Conservation (phyloP, 202 grass and related monocot genomes). For the Bolboschoenoplectus hybrid region DNA sequence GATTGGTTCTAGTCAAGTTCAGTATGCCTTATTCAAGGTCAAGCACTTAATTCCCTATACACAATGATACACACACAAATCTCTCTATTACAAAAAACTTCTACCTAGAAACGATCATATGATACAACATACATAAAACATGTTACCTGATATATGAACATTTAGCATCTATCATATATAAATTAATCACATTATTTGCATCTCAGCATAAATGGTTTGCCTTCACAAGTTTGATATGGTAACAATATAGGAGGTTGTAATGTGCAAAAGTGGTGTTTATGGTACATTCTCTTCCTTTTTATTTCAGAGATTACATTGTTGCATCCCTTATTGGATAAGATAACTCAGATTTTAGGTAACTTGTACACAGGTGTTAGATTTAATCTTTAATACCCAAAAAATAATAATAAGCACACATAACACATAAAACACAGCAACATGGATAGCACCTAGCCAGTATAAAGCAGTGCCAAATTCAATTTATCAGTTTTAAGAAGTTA, state of each 20-base stretch:
- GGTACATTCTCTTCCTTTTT: not conserved
- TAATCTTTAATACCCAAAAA: too few relatives aligned
- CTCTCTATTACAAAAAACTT: not conserved
- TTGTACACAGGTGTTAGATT: not conserved
- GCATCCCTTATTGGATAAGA: not conserved
- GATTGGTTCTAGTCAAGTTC: not conserved
- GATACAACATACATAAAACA: not conserved
- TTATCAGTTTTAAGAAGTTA: not conserved
- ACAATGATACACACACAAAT: not conserved
- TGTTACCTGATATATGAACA: not conserved
- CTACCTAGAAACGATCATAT: not conserved
- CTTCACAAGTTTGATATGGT: not conserved
- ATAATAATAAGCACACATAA: too few relatives aligned
- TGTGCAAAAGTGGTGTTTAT: too few relatives aligned
- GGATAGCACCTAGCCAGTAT: too few relatives aligned
- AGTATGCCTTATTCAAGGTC: not conserved
- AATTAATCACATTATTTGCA: not conserved
- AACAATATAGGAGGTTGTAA: too few relatives aligned
- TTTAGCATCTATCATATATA: not conserved
- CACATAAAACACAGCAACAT: too few relatives aligned
- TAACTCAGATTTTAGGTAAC: not conserved
- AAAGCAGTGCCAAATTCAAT: too few relatives aligned
- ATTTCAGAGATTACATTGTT: not conserved
- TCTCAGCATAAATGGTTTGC: not conserved
- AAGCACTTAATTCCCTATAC: not conserved